phyloP scores from a whole-genome alignment of 1,284 basidiomycete genomes.

The Ustilago vetiveriae region DNA sequence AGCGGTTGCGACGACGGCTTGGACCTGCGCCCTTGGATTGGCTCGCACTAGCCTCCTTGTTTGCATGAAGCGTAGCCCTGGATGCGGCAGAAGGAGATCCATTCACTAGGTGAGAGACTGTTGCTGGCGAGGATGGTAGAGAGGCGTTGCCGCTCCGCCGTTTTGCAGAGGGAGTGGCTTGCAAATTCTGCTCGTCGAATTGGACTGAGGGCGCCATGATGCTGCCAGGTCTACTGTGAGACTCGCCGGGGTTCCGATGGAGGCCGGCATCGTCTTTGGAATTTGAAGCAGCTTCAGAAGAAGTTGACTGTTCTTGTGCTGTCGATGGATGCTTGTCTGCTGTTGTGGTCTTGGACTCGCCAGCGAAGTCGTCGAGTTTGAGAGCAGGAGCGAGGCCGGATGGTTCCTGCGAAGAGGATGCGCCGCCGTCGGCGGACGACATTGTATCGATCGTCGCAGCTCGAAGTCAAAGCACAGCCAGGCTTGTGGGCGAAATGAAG shows the following conservation, averaged over 20 bases:
- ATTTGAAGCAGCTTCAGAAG: conserved; percentile 2
- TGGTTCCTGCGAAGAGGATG: conserved; percentile 10
- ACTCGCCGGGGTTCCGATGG: conserved; percentile 20
- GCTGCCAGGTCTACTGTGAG: conserved; percentile 22
- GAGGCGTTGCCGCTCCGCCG: conserved; percentile 27
- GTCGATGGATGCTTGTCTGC: not conserved
- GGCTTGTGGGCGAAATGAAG: not conserved
- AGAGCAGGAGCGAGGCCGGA: conserved; percentile 17
- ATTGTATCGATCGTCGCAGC: not conserved
- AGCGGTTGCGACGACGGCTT: conserved; percentile 17
- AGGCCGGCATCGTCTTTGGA: conserved; percentile 22
- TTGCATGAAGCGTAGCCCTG: conserved; percentile 5
- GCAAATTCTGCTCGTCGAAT: conserved; percentile 47
- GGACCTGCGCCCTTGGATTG: conserved; percentile 6
- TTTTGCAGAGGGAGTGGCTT: conserved; percentile 31
- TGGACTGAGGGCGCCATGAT: conserved; percentile 41
- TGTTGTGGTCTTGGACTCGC: not conserved
- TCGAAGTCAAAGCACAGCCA: not conserved
- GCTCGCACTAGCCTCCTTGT: conserved; percentile 13
- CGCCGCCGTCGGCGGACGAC: conserved; percentile 12
- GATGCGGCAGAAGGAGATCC: conserved; percentile 7
- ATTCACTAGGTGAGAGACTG: conserved; percentile 2
- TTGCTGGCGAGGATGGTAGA: conserved; percentile 24
- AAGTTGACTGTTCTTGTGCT: conserved; percentile 1
- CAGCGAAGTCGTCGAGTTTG: not conserved